phyloP scores from a whole-genome alignment of 2,329 filamentous ascomycete genomes.

The Harringtonia lauricola region DNA sequence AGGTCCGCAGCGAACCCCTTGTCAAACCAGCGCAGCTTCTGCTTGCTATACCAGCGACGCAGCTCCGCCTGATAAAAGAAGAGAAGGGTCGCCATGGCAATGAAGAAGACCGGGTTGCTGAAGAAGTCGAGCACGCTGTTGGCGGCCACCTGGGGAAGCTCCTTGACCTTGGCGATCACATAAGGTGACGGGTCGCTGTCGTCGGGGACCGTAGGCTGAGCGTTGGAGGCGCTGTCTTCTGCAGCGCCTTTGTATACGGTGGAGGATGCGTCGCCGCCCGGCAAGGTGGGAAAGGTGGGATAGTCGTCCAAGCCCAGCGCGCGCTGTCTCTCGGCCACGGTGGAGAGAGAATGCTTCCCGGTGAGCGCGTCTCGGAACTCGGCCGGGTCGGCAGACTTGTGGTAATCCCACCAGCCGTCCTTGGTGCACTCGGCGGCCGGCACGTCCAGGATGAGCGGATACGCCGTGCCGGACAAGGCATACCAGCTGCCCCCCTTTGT shows the following conservation, averaged over 20 bases:
- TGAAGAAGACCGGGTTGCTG: constrained; percentile 40
- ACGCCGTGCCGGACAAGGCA: constrained; percentile 76
- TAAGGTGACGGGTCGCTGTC: constrained; percentile 22
- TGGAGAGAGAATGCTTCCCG: constrained; percentile 54
- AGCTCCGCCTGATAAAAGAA: constrained; percentile 25
- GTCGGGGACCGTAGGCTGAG: constrained; percentile 11
- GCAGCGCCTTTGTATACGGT: background rate
- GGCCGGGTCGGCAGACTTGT: constrained; percentile 16
- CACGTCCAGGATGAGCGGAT: constrained; percentile 60
- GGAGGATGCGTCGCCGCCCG: constrained; percentile 1
- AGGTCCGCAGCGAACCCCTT: background rate
- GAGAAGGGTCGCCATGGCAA: constrained; percentile 32
- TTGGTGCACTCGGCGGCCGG: constrained; percentile 10
- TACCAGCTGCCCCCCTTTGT: constrained; percentile 88
- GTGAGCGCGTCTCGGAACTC: constrained; percentile 52
- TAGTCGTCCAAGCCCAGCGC: background rate
- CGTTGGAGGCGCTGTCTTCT: background rate
- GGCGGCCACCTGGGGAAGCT: constrained; percentile 36
- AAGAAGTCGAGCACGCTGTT: constrained; percentile 43
- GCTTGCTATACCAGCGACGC: constrained; percentile 10
- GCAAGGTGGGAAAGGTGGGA: constrained; percentile 4
- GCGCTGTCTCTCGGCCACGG: background rate
- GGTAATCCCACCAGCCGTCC: constrained; percentile 13
- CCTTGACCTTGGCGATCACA: constrained; percentile 38
- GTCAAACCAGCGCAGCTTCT: constrained; percentile 7